Evolutionary conservation across 2,329 filamentous ascomycete genomes (phyloP).

Genomic region (Blastomyces silverae): DNA sequence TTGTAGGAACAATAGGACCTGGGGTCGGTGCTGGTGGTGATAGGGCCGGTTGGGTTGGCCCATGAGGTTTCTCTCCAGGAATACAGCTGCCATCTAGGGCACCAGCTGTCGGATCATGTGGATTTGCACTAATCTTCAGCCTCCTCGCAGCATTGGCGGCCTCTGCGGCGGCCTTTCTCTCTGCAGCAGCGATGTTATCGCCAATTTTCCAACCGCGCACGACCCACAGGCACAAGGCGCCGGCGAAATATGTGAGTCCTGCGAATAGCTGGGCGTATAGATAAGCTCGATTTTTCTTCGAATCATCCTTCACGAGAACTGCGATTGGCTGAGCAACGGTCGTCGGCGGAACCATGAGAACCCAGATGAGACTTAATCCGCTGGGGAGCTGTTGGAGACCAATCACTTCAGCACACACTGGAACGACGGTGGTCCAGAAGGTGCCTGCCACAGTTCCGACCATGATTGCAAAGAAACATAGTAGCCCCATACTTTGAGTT

Average conservation of each 20-base stretch:
- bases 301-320: slow-evolving; percentile 47
- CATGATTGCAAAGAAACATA: slow-evolving; percentile 54
- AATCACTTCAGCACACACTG: slow-evolving; percentile 56
- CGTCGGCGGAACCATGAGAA: slow-evolving; percentile 50
- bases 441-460: slow-evolving; percentile 55
- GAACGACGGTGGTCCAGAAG: slow-evolving; percentile 54
- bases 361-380: slow-evolving; percentile 54
- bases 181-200: slow-evolving; percentile 23
- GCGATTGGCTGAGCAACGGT: slow-evolving; percentile 51
- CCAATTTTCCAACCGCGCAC: slow-evolving; percentile 39
- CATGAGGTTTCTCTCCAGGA: background rate
- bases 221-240: slow-evolving; percentile 44
- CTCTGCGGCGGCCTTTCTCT: slow-evolving; percentile 15
- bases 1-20: background rate
- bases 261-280: slow-evolving; percentile 49
- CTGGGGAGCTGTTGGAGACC: slow-evolving; percentile 53
- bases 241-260: slow-evolving; percentile 55
- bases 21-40: background rate
- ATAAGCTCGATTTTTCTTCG: slow-evolving; percentile 29
- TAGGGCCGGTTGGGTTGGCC: slow-evolving; percentile 1
- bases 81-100: background rate
- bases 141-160: slow-evolving; percentile 8
- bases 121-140: slow-evolving; percentile 2
- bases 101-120: background rate
- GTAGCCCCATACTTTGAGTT: slow-evolving; percentile 51